A percentile compares a stretch with the other conserved stretches of the same genome.
Conservation (phyloP, 768 basidiomycete genomes). For the Hygrophorus pudorinus region DNA sequence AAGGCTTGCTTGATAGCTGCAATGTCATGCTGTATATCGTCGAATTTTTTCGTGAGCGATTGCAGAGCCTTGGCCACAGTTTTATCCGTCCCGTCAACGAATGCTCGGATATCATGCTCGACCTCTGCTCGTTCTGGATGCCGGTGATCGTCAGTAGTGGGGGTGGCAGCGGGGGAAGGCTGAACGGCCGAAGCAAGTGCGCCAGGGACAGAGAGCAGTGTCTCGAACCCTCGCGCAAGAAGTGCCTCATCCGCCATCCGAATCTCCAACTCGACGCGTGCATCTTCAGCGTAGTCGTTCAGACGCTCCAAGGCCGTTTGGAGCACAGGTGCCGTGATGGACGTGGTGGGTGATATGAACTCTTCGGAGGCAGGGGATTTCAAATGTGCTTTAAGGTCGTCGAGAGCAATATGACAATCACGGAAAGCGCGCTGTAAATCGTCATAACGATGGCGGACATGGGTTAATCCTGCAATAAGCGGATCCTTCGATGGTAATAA, state of each 20-base stretch:
- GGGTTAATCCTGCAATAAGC: constrained; percentile 36
- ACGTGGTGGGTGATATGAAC: constrained; percentile 10
- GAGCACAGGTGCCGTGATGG: constrained; percentile 28
- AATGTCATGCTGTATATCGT: constrained; percentile 70
- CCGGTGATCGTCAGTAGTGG: constrained; percentile 8
- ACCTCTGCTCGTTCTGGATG: constrained; percentile 25
- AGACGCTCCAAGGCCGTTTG: constrained; percentile 48
- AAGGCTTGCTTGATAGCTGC: constrained; percentile 52
- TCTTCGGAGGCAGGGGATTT: constrained; percentile 16
- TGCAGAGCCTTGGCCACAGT: constrained; percentile 35
- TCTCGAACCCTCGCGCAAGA: constrained; percentile 54
- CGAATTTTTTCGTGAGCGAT: constrained; percentile 49
- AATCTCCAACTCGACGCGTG: constrained; percentile 77
- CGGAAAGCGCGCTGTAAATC: constrained; percentile 52
- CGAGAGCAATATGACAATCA: constrained; percentile 60
- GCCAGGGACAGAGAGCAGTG: constrained; percentile 51
- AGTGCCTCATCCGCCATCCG: constrained; percentile 63
- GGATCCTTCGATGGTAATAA: constrained; percentile 15
- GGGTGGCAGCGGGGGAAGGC: not conserved
- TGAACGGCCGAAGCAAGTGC: constrained; percentile 14
- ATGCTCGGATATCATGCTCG: constrained; percentile 41
- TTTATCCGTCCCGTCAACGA: constrained; percentile 44
- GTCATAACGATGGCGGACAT: constrained; percentile 46
- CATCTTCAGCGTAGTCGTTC: constrained; percentile 68
- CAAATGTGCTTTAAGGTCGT: constrained; percentile 33